Conservation (phyloP, 164 flowering plant genomes). For the Berberis vulgaris region DNA sequence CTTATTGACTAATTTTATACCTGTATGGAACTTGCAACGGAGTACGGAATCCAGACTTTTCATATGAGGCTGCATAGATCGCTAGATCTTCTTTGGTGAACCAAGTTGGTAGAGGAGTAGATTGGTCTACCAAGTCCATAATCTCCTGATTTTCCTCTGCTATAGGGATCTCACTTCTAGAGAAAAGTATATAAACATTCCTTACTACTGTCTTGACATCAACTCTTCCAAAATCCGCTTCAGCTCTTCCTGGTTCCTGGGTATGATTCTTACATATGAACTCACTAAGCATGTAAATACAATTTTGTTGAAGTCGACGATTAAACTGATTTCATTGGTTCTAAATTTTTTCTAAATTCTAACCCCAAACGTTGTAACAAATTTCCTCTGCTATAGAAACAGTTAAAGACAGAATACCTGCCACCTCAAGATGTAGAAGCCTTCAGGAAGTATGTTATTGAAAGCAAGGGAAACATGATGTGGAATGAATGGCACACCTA, state of each 20-base stretch:
- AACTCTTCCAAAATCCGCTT: slow-evolving; percentile 63
- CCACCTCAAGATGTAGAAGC: slow-evolving; percentile 51
- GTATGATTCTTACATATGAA: background rate
- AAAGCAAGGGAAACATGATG: slow-evolving; percentile 17
- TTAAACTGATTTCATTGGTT: background rate
- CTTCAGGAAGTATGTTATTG: slow-evolving; percentile 31
- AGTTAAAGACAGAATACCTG: slow-evolving; percentile 15
- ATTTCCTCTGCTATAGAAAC: background rate
- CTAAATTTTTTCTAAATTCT: background rate
- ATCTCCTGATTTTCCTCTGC: slow-evolving; percentile 54
- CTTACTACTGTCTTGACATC: slow-evolving; percentile 49
- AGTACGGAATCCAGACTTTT: slow-evolving; percentile 51
- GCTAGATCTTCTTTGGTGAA: slow-evolving; percentile 52
- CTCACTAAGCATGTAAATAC: background rate
- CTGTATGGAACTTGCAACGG: slow-evolving; percentile 52
- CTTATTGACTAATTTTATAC: slow-evolving; percentile 7
- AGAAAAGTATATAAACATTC: slow-evolving; percentile 48
- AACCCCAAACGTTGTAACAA: background rate
- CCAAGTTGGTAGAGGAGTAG: slow-evolving; percentile 59
- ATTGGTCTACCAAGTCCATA: slow-evolving; percentile 54
- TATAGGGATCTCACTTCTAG: slow-evolving; percentile 41
- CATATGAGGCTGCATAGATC: slow-evolving; percentile 36
- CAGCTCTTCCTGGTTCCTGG: slow-evolving; percentile 65
- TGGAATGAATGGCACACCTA: slow-evolving; percentile 36
- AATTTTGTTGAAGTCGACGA: background rate